A percentile compares a stretch with the other conserved stretches of the same genome.
Evolutionary conservation across 1,139 yeast genomes (phyloP).

Genomic region (Geotrichum europaeum): DNA sequence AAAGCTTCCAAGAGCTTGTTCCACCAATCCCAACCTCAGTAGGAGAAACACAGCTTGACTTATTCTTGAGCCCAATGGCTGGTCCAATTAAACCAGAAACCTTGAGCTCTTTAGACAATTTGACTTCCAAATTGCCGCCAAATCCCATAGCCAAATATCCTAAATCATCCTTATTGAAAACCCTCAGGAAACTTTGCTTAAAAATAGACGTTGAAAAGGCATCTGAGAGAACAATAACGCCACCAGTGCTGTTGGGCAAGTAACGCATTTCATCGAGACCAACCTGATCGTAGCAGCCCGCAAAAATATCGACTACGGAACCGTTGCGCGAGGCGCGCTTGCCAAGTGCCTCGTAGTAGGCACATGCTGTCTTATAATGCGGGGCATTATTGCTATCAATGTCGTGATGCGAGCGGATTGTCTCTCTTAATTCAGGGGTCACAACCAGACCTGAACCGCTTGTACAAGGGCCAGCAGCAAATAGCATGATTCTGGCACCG

Average conservation of each 20-base stretch:
- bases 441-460: slow-evolving; percentile 86
- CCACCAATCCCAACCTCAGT: slow-evolving; percentile 93
- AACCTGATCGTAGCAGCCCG: slow-evolving; percentile 96
- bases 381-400: slow-evolving; percentile 54
- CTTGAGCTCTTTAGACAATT: slow-evolving; percentile 84
- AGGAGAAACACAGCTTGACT: slow-evolving; percentile 66
- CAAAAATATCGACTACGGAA: slow-evolving; percentile 87
- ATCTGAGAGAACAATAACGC: slow-evolving; percentile 83
- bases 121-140: slow-evolving; percentile 63
- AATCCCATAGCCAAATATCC: slow-evolving; percentile 74
- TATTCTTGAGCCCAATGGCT: slow-evolving; percentile 61
- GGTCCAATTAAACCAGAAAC: slow-evolving; percentile 93
- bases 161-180: slow-evolving; percentile 74
- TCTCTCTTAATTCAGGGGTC: slow-evolving; percentile 77
- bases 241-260: slow-evolving; percentile 85
- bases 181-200: slow-evolving; percentile 85
- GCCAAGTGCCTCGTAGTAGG: slow-evolving; percentile 76
- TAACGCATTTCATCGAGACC: slow-evolving; percentile 97
- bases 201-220: slow-evolving; percentile 95
- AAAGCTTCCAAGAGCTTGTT: slow-evolving; percentile 80
- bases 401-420: slow-evolving; percentile 91
- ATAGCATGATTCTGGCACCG: slow-evolving; percentile 58
- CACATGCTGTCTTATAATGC: slow-evolving; percentile 84
- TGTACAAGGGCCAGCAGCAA: slow-evolving; percentile 84
- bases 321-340: slow-evolving; percentile 70